These are phyloP conservation scores for Whalleya microplaca DNA, from an alignment of 2,329 filamentous ascomycete genomes.

Conservation along the genomic window DNA sequence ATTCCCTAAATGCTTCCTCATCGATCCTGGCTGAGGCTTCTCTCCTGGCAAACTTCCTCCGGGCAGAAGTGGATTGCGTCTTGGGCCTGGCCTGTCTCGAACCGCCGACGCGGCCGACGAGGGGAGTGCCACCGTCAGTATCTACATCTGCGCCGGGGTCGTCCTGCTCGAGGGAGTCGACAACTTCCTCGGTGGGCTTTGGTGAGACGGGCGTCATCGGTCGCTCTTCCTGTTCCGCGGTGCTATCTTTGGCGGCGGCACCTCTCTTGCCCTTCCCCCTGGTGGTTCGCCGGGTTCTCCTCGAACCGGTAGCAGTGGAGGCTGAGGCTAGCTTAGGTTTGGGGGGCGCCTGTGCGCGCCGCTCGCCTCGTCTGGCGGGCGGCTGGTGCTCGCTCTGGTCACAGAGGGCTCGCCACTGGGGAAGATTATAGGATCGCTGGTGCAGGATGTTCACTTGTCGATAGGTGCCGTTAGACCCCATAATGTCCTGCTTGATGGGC, in stretches of 20 bases:
- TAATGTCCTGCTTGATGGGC: slow-evolving; percentile 97
- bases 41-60: slow-evolving; percentile 81
- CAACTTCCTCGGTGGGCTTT: slow-evolving; percentile 43
- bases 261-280: slow-evolving; percentile 44
- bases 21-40: slow-evolving; percentile 81
- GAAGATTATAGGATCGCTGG: slow-evolving; percentile 92
- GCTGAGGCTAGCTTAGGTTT: slow-evolving; percentile 48
- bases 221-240: slow-evolving; percentile 49
- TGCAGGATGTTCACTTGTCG: slow-evolving; percentile 97
- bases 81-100: slow-evolving; percentile 57
- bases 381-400: slow-evolving; percentile 96
- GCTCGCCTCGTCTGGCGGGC: slow-evolving; percentile 84
- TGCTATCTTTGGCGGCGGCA: slow-evolving; percentile 44
- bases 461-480: slow-evolving; percentile 92
- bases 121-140: slow-evolving; percentile 49
- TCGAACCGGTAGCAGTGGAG: slow-evolving; percentile 40
- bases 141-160: slow-evolving; percentile 50
- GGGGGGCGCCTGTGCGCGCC: slow-evolving; percentile 64
- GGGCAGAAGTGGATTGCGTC: slow-evolving; percentile 79
- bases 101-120: slow-evolving; percentile 54
- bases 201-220: slow-evolving; percentile 65
- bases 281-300: slow-evolving; percentile 46
- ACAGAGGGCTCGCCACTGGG: slow-evolving; percentile 92
- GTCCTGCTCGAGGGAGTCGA: slow-evolving; percentile 57
- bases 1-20: slow-evolving; percentile 86